Evolutionary conservation across 805 yeast species (phyloP), one percentile per base, ranked within the genome.

Genomic region (Metschnikowia proteae): DNA sequence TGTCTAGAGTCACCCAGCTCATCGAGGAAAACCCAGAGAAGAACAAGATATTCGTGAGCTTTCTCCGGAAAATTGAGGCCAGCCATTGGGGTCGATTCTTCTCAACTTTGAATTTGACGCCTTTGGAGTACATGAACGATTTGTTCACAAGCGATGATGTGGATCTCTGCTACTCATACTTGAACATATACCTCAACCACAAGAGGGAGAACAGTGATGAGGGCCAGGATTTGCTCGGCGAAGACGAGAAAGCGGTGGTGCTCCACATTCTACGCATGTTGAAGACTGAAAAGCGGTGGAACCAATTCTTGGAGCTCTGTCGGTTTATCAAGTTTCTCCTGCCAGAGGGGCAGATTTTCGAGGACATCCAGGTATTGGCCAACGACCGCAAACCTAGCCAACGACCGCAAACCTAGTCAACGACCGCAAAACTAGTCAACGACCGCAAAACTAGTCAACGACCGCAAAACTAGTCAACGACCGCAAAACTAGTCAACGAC

Each of bases 51-150:
- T 74, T 72, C 46, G 67, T 79, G 40, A 79, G 76, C 51, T 80
- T 84, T 55, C 76, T 83, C 31, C 65, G 86, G 30, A 81, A 81
- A 51, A 81, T 80, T 11, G 86, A 81, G 56, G 71, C 76, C 43
- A 72, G 68, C 36, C 77, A 76, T 58, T 81, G 86, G 86, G 45
- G 63, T 4, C 61, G 59, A n/a, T 78, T 79, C 48, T 80, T 80
- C 56, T 53, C 60, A 3, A 64, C 70, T 25, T 59, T 75, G 25
- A 59, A 66, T 3, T 67, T 70, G 31, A 68, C 74, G 0, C 84
- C 83, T 2, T 65, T 76, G 11, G 67, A 68, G 23, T 66, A 76
- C 43, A 71, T 78, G 72, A 63, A 71, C 42, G 62, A 72, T 33
- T 59, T 73, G 28, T 66, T 78, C 38, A 65, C 68, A 6, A 61